Conservation (phyloP, 208 protist genomes). For the Acanthamoeba castellanii region DNA sequence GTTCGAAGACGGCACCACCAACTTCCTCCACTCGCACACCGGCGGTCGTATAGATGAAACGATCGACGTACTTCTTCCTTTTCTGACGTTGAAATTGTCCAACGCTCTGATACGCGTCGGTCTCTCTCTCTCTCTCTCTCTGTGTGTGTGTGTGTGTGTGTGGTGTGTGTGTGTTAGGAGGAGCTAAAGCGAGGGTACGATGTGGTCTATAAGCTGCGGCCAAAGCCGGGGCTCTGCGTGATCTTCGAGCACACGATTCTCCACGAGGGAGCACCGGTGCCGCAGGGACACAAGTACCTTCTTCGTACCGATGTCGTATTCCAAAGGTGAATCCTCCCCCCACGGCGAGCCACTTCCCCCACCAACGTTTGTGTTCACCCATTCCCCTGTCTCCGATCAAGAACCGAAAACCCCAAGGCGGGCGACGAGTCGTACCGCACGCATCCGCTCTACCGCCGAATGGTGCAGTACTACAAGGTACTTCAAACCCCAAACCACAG, state of each 20-base stretch:
- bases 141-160: not conserved
- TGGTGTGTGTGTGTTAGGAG: not conserved
- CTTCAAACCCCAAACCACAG: not conserved
- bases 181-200: slow-evolving; percentile 29
- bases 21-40: slow-evolving; percentile 38
- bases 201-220: not conserved
- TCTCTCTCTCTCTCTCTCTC: too few relatives aligned
- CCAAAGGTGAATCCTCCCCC: not conserved
- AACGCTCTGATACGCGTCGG: too few relatives aligned
- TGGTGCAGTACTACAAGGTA: slow-evolving; percentile 28
- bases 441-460: not conserved
- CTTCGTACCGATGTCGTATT: slow-evolving; percentile 61
- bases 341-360: not conserved
- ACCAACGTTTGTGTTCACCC: not conserved
- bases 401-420: not conserved
- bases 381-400: too few relatives aligned
- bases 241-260: slow-evolving; percentile 62
- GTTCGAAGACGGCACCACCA: slow-evolving; percentile 55
- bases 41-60: not conserved
- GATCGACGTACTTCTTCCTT: not conserved
- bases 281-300: slow-evolving; percentile 28
- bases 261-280: slow-evolving; percentile 41
- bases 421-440: not conserved
- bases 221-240: slow-evolving; percentile 5
- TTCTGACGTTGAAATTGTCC: not conserved